Evolutionary conservation across 2,329 filamentous ascomycete species (phyloP), one percentile per base, ranked within the genome.

Genomic region (Penicillium hesseltinei): DNA sequence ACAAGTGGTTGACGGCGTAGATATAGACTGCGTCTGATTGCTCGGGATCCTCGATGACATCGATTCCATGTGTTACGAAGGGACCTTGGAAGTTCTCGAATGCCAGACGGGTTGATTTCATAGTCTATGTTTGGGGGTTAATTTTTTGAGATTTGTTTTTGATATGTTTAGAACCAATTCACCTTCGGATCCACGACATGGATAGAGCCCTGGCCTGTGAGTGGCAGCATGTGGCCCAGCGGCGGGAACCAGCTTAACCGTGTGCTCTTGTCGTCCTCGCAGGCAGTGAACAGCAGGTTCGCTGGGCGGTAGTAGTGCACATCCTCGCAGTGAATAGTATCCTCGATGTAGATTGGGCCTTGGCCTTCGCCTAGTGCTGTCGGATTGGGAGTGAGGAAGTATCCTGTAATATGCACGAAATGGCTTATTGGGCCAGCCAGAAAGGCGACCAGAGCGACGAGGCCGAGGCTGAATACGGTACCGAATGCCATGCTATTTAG

Each of bases 31-130:
- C 67, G 23, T 74, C 66, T 10, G 70, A 36, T 2, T 64, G 64
- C 2, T 77, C 64, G 0, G 77, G 78, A 59, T 86, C 82, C 3
- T 75, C 68, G n/a, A 84, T 76, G 7, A 88, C 75, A 57, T 85
- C 83, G 59, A 88, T 84, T 1, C 85, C 85, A 60, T 88, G 85
- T 0, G 84, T 84, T 6, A 82, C 65, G 49, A 87, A 85, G 0
- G 82, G 76, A 0, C 77, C 77, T 2, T 78, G 57, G 60, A 86
- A 87, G 52, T 80, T 78, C 7, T 79, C 72, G 17, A 86, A 77
- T 0, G 65, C 60, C 3, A 88, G 73, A 23, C 78, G 75, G 44
- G 71, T 75, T 1, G 77, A 76, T 47, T 73, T 75, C 62, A 78
- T 68, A 2, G 77, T 82, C 80, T 83, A 48, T 8, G 1, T 40